Percentiles rank a stretch among this genome's conserved stretches.
These are phyloP conservation scores for Fusarium acutatum DNA, from an alignment of 2,329 filamentous ascomycete genomes.

Conservation along the genomic window DNA sequence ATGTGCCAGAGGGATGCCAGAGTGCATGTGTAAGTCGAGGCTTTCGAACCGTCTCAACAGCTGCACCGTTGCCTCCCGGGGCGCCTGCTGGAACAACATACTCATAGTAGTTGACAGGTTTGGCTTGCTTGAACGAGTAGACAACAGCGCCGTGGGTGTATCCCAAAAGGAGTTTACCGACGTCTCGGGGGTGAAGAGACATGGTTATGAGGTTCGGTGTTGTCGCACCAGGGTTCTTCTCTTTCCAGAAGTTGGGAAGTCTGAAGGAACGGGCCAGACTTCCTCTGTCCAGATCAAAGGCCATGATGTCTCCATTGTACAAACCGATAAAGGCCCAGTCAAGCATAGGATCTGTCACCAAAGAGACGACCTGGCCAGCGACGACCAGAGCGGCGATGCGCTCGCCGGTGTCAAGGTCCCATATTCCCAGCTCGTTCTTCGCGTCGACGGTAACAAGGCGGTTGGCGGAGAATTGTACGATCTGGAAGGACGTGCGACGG, in stretches of 20 bases:
- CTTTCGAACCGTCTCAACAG: constrained; percentile 68
- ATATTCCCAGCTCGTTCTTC: constrained; percentile 86
- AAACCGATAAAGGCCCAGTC: constrained; percentile 92
- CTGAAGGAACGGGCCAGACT: constrained; percentile 74
- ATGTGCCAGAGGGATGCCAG: constrained; percentile 96
- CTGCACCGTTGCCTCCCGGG: constrained; percentile 78
- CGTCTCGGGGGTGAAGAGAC: constrained; percentile 88
- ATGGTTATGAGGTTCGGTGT: constrained; percentile 74
- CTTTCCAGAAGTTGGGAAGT: constrained; percentile 87
- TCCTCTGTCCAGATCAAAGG: constrained; percentile 92
- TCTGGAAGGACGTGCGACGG: constrained; percentile 77
- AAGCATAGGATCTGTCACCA: constrained; percentile 87
- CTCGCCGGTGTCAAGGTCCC: constrained; percentile 76
- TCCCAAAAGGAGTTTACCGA: constrained; percentile 90
- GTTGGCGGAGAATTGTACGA: constrained; percentile 85
- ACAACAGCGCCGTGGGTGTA: constrained; percentile 88
- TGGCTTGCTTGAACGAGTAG: constrained; percentile 94
- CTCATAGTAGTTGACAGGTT: constrained; percentile 79
- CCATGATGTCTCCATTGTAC: constrained; percentile 83
- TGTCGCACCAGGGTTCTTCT: constrained; percentile 73
- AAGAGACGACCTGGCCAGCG: constrained; percentile 75
- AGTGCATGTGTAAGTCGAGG: constrained; percentile 83
- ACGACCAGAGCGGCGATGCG: constrained; percentile 76
- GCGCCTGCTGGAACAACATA: constrained; percentile 85
- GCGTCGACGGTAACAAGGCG: constrained; percentile 85